Conservation (phyloP, 2,329 filamentous ascomycete species). For the Phaeosphaeriaceae sp. region DNA sequence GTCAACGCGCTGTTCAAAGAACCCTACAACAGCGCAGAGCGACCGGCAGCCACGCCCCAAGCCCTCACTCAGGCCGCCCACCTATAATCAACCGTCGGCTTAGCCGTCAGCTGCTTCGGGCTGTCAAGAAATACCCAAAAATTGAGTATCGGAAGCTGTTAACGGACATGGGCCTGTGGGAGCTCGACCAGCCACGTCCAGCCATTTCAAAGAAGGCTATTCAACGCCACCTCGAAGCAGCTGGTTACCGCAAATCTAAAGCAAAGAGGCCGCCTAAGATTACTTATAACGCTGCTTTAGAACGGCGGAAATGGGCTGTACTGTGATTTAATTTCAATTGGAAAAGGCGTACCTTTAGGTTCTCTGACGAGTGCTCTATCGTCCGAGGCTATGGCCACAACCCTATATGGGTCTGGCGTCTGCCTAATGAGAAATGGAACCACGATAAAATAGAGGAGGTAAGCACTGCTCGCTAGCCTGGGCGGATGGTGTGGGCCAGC, state of each 20-base stretch:
- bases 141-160: slow-evolving; percentile 4
- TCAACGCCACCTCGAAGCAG: background rate
- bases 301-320: too few relatives aligned
- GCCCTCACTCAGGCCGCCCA: slow-evolving; percentile 3
- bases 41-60: background rate
- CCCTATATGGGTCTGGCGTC: too few relatives aligned
- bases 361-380: too few relatives aligned
- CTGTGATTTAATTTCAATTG: too few relatives aligned
- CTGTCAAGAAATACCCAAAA: slow-evolving; percentile 1
- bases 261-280: slow-evolving; percentile 4
- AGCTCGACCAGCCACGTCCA: background rate
- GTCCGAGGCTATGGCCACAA: too few relatives aligned
- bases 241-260: slow-evolving; percentile 4
- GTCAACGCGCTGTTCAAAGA: slow-evolving; percentile 3
- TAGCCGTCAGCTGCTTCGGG: background rate
- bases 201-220: slow-evolving; percentile 2
- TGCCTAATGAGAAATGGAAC: too few relatives aligned
- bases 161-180: slow-evolving; percentile 1
- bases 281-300: background rate
- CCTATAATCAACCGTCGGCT: slow-evolving; percentile 4
- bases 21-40: background rate
- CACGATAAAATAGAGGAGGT: too few relatives aligned
- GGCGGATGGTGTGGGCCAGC: too few relatives aligned
- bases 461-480: too few relatives aligned
- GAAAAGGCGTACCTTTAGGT: too few relatives aligned